Evolutionary conservation across 106 monocot genomes (phyloP).

Genomic region (Hemerocallis citrina): DNA sequence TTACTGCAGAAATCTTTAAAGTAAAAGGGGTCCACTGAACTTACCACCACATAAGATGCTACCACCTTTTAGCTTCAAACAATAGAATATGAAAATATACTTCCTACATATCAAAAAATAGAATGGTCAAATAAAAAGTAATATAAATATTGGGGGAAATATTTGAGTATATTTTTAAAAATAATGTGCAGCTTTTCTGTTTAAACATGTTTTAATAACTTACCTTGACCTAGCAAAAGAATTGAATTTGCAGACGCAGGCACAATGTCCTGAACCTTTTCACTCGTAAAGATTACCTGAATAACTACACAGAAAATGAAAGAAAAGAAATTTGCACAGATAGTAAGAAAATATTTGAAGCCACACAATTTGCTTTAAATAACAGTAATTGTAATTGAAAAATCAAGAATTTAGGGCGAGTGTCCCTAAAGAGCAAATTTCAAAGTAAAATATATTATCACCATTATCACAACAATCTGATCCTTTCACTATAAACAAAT

Average conservation of each 20-base stretch:
- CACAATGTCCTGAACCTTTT: constrained; percentile 63
- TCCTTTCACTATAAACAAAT: no score
- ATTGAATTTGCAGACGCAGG: constrained; percentile 45
- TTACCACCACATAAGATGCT: constrained; percentile 15
- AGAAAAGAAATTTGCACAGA: constrained; percentile 3
- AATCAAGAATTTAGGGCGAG: background rate
- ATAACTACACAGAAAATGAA: constrained; percentile 28
- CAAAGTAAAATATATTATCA: no score
- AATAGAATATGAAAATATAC: constrained; percentile 54
- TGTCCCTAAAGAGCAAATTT: background rate
- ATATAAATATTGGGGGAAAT: background rate
- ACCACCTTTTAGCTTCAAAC: constrained; percentile 19
- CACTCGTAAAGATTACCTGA: constrained; percentile 63
- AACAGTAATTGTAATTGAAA: background rate
- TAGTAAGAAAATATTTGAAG: background rate
- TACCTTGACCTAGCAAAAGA: constrained; percentile 72
- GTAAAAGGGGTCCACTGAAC: background rate
- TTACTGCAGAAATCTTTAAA: background rate
- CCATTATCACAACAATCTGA: no score
- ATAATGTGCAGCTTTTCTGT: background rate
- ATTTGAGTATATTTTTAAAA: no score
- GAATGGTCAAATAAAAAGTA: background rate
- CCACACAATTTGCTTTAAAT: background rate
- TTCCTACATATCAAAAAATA: constrained; percentile 27
- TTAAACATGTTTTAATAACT: constrained; percentile 2